A percentile compares a stretch with the other conserved stretches of the same genome.
These are phyloP conservation scores for Sphaerostilbella broomeana DNA, from an alignment of 2,329 filamentous ascomycete genomes.

Conservation along the genomic window DNA sequence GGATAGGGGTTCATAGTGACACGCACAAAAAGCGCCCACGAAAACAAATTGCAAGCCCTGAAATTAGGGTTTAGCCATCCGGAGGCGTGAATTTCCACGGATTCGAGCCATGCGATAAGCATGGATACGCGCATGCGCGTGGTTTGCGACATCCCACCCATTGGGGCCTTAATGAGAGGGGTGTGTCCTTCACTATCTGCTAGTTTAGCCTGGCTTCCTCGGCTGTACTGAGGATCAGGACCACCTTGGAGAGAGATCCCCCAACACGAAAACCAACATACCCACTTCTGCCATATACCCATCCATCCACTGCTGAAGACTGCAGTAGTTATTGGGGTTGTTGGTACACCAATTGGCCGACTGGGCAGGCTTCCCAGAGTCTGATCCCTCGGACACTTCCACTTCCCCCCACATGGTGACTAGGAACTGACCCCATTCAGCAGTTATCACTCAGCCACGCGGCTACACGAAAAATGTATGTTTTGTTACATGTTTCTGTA, in stretches of 20 bases:
- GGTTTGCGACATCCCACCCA: slow-evolving; percentile 4
- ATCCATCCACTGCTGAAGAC: too few species aligned
- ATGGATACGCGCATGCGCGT: slow-evolving; percentile 1
- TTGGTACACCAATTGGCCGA: too few species aligned
- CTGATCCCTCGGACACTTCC: too few species aligned
- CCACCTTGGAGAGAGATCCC: slow-evolving; percentile 6
- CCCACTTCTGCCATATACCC: too few species aligned
- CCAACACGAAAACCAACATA: slow-evolving; percentile 4
- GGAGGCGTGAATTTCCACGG: slow-evolving; percentile 8
- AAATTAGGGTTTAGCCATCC: slow-evolving; percentile 11
- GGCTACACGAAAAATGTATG: too few species aligned
- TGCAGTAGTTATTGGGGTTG: too few species aligned
- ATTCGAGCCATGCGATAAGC: slow-evolving; percentile 4
- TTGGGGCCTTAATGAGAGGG: neutral
- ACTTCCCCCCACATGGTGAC: too few species aligned
- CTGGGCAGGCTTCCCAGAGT: too few species aligned
- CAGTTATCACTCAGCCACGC: too few species aligned
- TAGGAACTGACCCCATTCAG: too few species aligned
- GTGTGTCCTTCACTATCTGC: slow-evolving; percentile 8
- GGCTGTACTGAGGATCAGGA: slow-evolving; percentile 4
- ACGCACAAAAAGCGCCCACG: neutral
- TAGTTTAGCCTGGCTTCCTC: neutral
- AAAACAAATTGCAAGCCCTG: slow-evolving; percentile 7
- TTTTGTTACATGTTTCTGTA: too few species aligned
- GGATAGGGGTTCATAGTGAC: slow-evolving; percentile 1